Conservation (phyloP, 768 basidiomycete species). For the Mycena amicta region DNA sequence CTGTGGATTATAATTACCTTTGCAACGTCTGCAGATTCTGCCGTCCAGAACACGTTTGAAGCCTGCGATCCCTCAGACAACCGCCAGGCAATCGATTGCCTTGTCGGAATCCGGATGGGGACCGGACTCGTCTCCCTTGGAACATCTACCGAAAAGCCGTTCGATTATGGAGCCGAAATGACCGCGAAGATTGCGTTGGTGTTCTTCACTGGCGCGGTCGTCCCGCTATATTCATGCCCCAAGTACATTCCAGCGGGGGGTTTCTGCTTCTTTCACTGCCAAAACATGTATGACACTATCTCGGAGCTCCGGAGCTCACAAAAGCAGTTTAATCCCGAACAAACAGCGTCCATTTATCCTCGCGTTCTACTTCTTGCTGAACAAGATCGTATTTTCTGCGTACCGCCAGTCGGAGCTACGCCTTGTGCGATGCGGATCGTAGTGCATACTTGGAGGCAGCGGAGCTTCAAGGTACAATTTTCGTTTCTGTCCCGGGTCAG, state of each 20-base stretch:
- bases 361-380: slow-evolving; percentile 56
- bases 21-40: too few species aligned
- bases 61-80: too few species aligned
- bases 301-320: slow-evolving; percentile 36
- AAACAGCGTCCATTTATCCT: slow-evolving; percentile 51
- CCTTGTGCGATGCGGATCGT: slow-evolving; percentile 61
- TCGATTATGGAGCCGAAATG: slow-evolving; percentile 50
- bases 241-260: slow-evolving; percentile 54
- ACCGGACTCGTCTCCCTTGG: slow-evolving; percentile 65
- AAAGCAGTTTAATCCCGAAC: slow-evolving; percentile 43
- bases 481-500: neutral
- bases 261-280: too few species aligned
- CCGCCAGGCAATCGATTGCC: too few species aligned
- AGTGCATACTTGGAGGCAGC: slow-evolving; percentile 26
- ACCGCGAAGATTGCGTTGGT: slow-evolving; percentile 55
- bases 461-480: slow-evolving; percentile 33
- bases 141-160: slow-evolving; percentile 47
- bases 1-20: too few species aligned
- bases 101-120: too few species aligned
- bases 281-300: too few species aligned
- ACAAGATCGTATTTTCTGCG: slow-evolving; percentile 49
- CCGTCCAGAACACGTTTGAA: too few species aligned
- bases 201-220: slow-evolving; percentile 41
- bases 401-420: slow-evolving; percentile 52
- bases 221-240: slow-evolving; percentile 59